Percentiles rank a stretch among this genome's conserved stretches.
Conservation (phyloP, 352 stramenopile genomes). For the Thraustotheca clavata region DNA sequence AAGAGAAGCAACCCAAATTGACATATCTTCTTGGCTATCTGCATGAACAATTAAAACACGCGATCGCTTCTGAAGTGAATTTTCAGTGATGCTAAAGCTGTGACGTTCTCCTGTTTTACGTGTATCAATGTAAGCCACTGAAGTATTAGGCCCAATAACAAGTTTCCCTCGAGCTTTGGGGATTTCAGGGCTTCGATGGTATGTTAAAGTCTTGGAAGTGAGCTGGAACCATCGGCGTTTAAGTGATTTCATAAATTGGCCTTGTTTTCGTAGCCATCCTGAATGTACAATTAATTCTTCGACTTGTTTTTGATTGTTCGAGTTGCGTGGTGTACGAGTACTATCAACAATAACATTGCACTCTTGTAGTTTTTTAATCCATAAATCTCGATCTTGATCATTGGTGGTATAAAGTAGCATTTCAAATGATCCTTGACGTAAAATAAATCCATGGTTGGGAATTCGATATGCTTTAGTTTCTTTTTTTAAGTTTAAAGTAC, state of each 20-base stretch:
- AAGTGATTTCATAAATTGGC: slow-evolving; percentile 76
- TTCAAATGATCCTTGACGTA: slow-evolving; percentile 58
- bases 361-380: slow-evolving; percentile 74
- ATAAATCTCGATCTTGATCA: slow-evolving; percentile 66
- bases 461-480: slow-evolving; percentile 57
- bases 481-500: slow-evolving; percentile 57
- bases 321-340: background rate
- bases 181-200: slow-evolving; percentile 67
- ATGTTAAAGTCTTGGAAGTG: slow-evolving; percentile 47
- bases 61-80: slow-evolving; percentile 14
- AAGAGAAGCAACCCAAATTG: slow-evolving; percentile 67
- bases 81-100: slow-evolving; percentile 65
- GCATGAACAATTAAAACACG: slow-evolving; percentile 69
- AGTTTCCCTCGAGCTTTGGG: slow-evolving; percentile 65
- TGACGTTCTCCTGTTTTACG: slow-evolving; percentile 74
- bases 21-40: slow-evolving; percentile 77
- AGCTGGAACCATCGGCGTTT: slow-evolving; percentile 84
- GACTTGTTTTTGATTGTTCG: background rate
- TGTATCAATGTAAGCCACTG: slow-evolving; percentile 56
- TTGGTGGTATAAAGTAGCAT: slow-evolving; percentile 77
- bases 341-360: slow-evolving; percentile 60
- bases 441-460: slow-evolving; percentile 65
- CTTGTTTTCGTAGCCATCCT: slow-evolving; percentile 76
- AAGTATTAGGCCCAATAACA: slow-evolving; percentile 38
- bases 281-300: slow-evolving; percentile 62